Conservation (phyloP, 371 early-diverging fungal genomes). For the Rhizopus stolonifer region DNA sequence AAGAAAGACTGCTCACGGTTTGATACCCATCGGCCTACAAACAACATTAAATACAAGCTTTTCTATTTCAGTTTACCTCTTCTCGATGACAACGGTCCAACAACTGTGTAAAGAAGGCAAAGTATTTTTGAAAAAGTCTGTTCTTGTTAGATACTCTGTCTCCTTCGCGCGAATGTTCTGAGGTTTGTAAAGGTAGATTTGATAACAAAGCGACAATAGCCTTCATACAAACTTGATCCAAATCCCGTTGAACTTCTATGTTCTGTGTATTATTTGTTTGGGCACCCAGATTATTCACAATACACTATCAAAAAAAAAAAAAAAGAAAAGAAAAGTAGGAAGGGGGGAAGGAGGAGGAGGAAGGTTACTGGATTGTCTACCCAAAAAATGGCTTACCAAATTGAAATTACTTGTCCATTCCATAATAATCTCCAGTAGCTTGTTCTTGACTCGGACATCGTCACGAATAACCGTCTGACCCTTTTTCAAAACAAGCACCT, state of each 20-base stretch:
- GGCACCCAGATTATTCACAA: conserved; percentile 5
- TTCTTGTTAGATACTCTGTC: conserved; percentile 65
- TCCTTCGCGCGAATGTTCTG: conserved; percentile 56
- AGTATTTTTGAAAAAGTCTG: conserved; percentile 78
- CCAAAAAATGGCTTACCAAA: conserved; percentile 34
- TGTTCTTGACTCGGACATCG: conserved; percentile 81
- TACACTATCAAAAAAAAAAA: conserved; percentile 7
- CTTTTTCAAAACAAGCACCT: conserved; percentile 75
- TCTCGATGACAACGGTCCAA: conserved; percentile 74
- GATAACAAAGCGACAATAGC: conserved; percentile 74
- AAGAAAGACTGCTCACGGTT: not conserved
- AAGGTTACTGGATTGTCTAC: no score
- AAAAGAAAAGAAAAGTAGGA: no score
- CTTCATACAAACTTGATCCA: conserved; percentile 81
- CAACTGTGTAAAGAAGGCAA: conserved; percentile 82
- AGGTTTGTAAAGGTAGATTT: conserved; percentile 77
- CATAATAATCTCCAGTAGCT: conserved; percentile 71
- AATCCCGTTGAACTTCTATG: conserved; percentile 70
- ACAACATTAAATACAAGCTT: not conserved
- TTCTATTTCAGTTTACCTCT: conserved; percentile 24
- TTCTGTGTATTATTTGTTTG: conserved; percentile 17
- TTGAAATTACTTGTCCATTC: conserved; percentile 84
- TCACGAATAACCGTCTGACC: conserved; percentile 76
- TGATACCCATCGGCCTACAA: not conserved
- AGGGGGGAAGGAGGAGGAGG: no score